Evolutionary conservation across 306 rosid species (phyloP), one percentile per base, ranked within the genome.

Genomic region (Trifolium fragiferum): DNA sequence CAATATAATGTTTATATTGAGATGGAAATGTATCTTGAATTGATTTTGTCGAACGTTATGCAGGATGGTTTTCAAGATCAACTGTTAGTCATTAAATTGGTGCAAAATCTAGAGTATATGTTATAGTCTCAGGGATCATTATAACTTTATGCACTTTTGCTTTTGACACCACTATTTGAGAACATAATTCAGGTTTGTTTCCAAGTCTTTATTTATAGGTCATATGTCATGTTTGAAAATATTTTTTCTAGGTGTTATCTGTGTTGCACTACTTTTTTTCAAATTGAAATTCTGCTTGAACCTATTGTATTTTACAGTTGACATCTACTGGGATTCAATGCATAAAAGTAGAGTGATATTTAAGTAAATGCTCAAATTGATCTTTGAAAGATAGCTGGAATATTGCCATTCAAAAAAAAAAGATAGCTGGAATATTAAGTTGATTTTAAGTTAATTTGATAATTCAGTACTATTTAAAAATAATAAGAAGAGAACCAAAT

Each of bases 61-160:
- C 86, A 94, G 98, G 98, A 73, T 94, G 97, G 64, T 94, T 94
- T 86, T 94, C 98, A 59, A 91, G 98, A 82, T 94, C 98, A 50
- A 97, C 98, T 71, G 98, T 94, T 75, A 94, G 80, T 74, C 70
- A 94, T 80, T 97, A 94, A 82, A 90, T 97, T 77, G 96, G 98
- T 60, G 98, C 98, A 70, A 91, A 89, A 90, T 90, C 97, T 70
- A 91, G 96, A 80, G 82, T 94, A 65, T 82, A 97, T 70, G 96
- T 88, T 67, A 77, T 94, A 75, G 81, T 94, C 79, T 78, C 90
- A 15, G 98, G 95, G 84, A 59, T 84, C 62, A 58, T 94, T 68
- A 88, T 94, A 74, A 87, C 87, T 32, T 87, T 25, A 93, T 74
- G 88, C 97, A 51, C 98, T 94, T 76, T 63, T 94, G 71, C 91